phyloP scores from a whole-genome alignment of 139 green algal genomes.

The Zygnema circumcarinatum region DNA sequence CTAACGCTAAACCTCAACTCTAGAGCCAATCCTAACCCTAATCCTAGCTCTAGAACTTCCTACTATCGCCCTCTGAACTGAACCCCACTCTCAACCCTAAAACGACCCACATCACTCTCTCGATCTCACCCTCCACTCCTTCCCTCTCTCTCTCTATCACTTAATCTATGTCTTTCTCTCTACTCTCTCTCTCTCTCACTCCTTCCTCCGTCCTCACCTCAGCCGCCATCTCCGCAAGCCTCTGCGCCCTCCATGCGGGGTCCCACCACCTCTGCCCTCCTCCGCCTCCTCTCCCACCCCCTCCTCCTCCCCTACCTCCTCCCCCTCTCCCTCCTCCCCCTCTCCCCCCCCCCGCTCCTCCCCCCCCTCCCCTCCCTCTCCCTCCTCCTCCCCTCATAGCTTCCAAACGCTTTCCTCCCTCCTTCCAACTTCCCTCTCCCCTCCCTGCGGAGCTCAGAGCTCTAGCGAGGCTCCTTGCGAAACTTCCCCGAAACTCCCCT shows the following conservation, averaged over 20 bases:
- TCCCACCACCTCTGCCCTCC: slow-evolving; percentile 29
- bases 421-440: not conserved
- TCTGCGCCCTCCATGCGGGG: slow-evolving; percentile 18
- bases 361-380: not conserved
- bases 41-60: too few species aligned
- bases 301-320: slow-evolving; percentile 8
- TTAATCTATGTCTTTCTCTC: not conserved
- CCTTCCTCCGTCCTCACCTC: slow-evolving; percentile 25
- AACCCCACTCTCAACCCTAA: too few species aligned
- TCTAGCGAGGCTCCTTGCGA: too few species aligned
- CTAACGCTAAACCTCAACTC: too few species aligned
- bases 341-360: not conserved
- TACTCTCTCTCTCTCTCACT: not conserved
- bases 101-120: too few species aligned
- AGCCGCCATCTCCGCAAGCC: slow-evolving; percentile 9
- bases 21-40: too few species aligned
- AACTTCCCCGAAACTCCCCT: too few species aligned
- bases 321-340: slow-evolving; percentile 9
- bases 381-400: not conserved
- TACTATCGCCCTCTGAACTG: too few species aligned
- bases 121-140: not conserved
- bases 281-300: slow-evolving; percentile 6
- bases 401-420: not conserved
- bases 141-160: not conserved
- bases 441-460: too few species aligned